phyloP scores from a whole-genome alignment of 1,284 basidiomycete genomes.

The Ustilago hordei region DNA sequence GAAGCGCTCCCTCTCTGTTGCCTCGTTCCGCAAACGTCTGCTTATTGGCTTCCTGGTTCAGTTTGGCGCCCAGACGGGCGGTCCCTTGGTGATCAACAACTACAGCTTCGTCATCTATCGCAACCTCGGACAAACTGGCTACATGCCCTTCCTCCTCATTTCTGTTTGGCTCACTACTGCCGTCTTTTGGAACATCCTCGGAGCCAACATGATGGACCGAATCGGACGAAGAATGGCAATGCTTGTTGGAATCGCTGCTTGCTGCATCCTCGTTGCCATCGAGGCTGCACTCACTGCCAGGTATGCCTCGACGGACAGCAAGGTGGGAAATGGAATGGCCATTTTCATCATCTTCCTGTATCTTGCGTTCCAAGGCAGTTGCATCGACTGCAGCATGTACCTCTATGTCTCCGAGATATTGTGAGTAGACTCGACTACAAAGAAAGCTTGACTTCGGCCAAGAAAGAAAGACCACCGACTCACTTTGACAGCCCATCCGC shows the following conservation, averaged over 20 bases:
- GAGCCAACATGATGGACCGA: conserved; percentile 5
- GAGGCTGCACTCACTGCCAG: conserved; percentile 1
- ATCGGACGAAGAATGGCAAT: neutral
- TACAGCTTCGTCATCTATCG: conserved; percentile 8
- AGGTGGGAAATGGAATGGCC: conserved; percentile 6
- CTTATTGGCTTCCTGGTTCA: conserved; percentile 2
- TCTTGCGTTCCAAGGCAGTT: conserved; percentile 1
- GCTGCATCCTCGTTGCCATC: conserved; percentile 2
- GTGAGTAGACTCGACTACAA: neutral
- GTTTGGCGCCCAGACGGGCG: neutral
- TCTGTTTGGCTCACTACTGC: conserved; percentile 1
- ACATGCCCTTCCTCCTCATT: conserved; percentile 6
- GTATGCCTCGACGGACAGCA: conserved; percentile 7
- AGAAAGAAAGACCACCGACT: neutral
- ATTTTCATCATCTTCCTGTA: conserved; percentile 8
- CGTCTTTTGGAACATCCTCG: conserved; percentile 1
- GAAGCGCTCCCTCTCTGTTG: neutral
- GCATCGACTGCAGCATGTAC: conserved; percentile 7
- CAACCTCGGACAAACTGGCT: conserved; percentile 4
- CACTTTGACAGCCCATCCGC: neutral
- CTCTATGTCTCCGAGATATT: conserved; percentile 4
- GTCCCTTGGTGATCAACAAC: conserved; percentile 3
- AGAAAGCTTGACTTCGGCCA: neutral
- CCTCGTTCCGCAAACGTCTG: conserved; percentile 5
- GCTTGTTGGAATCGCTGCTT: neutral